Percentiles rank a stretch among this genome's conserved stretches.
These are phyloP conservation scores for Falciphora oryzae DNA, from an alignment of 2,329 filamentous ascomycete genomes.

Conservation along the genomic window DNA sequence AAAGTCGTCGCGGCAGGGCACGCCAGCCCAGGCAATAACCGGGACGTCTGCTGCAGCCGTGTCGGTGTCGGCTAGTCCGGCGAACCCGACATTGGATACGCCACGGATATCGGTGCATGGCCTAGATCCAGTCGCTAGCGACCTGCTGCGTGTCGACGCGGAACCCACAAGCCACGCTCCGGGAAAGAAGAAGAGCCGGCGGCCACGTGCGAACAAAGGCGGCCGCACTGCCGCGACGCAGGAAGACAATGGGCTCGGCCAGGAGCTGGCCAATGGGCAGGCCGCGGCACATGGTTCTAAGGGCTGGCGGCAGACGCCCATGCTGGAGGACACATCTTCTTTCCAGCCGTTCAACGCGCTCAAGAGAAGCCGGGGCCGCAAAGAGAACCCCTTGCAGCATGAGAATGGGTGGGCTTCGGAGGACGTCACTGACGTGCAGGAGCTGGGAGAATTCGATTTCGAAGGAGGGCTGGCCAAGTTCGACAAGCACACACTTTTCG, in stretches of 20 bases:
- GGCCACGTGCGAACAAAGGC: constrained; percentile 17
- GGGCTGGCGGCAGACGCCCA: constrained; percentile 55
- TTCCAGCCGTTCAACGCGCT: constrained; percentile 58
- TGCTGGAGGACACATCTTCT: constrained; percentile 52
- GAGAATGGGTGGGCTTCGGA: constrained; percentile 93
- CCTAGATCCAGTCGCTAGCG: constrained; percentile 10
- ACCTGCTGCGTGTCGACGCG: background rate
- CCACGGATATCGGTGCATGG: constrained; percentile 8
- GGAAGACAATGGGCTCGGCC: constrained; percentile 21
- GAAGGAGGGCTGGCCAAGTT: constrained; percentile 86
- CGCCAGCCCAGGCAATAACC: background rate
- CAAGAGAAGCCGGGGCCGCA: constrained; percentile 49
- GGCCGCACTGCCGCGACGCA: constrained; percentile 25
- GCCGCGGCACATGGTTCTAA: constrained; percentile 33
- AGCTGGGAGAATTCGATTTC: constrained; percentile 93
- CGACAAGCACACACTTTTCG: constrained; percentile 87
- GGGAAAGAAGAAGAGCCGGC: constrained; percentile 22
- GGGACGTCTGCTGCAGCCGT: background rate
- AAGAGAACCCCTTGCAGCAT: constrained; percentile 23
- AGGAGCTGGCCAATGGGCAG: constrained; percentile 15
- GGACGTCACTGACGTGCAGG: constrained; percentile 89
- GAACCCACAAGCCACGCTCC: constrained; percentile 7
- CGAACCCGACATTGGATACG: background rate
- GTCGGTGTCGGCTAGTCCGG: background rate
- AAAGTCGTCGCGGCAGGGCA: constrained; percentile 11